phyloP scores from a whole-genome alignment of 2,329 filamentous ascomycete species.

The Cladosporium sp. region DNA sequence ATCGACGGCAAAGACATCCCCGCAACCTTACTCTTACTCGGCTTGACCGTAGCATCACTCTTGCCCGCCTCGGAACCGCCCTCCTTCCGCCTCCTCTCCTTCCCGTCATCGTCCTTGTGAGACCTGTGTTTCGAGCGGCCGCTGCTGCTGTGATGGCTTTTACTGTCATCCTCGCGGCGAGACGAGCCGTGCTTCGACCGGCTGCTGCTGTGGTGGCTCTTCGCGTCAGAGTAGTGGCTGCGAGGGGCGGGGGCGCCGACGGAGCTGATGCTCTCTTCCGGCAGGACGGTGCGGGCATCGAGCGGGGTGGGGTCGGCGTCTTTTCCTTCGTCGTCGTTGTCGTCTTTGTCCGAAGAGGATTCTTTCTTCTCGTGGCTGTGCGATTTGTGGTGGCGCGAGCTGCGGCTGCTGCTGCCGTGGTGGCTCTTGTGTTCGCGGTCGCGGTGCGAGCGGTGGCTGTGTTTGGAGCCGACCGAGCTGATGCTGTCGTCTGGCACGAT shows the following conservation, averaged over 20 bases:
- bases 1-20: slow-evolving; percentile 31
- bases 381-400: slow-evolving; percentile 10
- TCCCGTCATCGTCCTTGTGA: slow-evolving; percentile 15
- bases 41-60: slow-evolving; percentile 25
- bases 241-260: slow-evolving; percentile 3
- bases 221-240: not conserved
- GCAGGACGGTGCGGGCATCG: slow-evolving; percentile 2
- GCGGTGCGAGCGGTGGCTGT: slow-evolving; percentile 6
- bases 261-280: slow-evolving; percentile 12
- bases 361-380: not conserved
- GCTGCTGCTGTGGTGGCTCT: slow-evolving; percentile 5
- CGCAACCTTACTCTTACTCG: slow-evolving; percentile 25
- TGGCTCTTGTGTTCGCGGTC: not conserved
- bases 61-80: slow-evolving; percentile 19
- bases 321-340: not conserved
- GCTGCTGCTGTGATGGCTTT: slow-evolving; percentile 4
- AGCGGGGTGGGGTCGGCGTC: not conserved
- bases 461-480: slow-evolving; percentile 32
- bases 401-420: not conserved
- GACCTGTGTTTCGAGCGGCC: slow-evolving; percentile 13
- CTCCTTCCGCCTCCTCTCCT: slow-evolving; percentile 16
- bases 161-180: slow-evolving; percentile 9
- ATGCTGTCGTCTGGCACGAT: slow-evolving; percentile 47
- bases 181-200: slow-evolving; percentile 11
- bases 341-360: not conserved